Base-by-base conservation (phyloP, 176 grass and related monocot species). In the Dendrocalamus sinicus region DNA sequence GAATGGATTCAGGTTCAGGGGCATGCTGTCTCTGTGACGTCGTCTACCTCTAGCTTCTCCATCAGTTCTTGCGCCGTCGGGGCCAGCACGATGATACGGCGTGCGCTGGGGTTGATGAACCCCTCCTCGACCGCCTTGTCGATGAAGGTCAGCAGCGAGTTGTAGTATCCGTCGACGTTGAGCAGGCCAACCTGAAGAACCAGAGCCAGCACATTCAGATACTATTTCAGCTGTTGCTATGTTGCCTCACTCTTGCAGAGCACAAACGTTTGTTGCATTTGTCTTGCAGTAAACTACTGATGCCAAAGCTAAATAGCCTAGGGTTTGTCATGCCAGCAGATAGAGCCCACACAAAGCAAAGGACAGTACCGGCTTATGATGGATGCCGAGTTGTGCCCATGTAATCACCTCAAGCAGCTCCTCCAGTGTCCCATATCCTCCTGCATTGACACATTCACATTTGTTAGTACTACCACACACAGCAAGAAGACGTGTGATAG, bases 111-210 rank as follows among this genome's bases (percentile, higher is more conserved):
- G 83, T 82, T 99, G 72, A 99, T 96, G 86, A 99, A 99, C 32
- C 97, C 97, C 65, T 99, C 97, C 88, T 99, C 97, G 0, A 99
- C 97, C 5, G 97, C 97, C 89, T 99, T 96, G 88, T 99, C 97
- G 71, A 99, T 99, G 94, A 99, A 99, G 19, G 93, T 89, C 28
- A 99, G 89, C 84, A 99, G 90, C 48, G 97, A 92, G 88, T 96
- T 99, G 84, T 99, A 99, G 86, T 99, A 99, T 7, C 97, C 97
- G 85, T 99, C 97, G 26, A 99, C 97, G 81, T 99, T 99, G 20
- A 99, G 94, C 79, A 99, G 85, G 13, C 97, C 97, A 22, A 99
- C 95, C 95, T 97, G 81, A 47, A 76, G 12, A 39, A 47, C 8
- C 28, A 72, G 65, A 39, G 11, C 39, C 16, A 10, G n/a, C 14